Conservation (phyloP, 1,284 basidiomycete species). For the Tylopilus sp. region DNA sequence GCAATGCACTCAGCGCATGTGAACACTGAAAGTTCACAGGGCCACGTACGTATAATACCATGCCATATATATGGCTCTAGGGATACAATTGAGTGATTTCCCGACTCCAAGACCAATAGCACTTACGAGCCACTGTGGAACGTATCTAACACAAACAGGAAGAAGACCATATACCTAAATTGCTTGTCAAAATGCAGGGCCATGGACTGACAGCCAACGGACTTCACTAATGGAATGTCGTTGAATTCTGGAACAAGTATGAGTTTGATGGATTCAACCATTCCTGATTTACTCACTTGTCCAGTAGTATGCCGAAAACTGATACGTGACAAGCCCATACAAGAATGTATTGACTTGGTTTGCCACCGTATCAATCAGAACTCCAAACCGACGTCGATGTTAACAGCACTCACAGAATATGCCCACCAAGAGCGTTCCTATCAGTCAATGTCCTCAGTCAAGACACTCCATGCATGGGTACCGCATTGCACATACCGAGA, state of each 20-base stretch:
- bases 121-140: conserved; percentile 40
- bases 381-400: not conserved
- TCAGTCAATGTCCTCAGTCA: not conserved
- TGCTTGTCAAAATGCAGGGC: not conserved
- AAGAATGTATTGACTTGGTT: conserved; percentile 50
- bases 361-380: not conserved
- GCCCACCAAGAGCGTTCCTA: conserved; percentile 40
- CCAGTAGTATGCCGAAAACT: conserved; percentile 45
- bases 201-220: not conserved
- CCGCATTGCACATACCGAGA: conserved; percentile 5
- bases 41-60: conserved; percentile 16
- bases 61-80: conserved; percentile 20
- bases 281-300: conserved; percentile 36
- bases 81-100: not conserved
- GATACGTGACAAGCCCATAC: conserved; percentile 50
- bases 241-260: conserved; percentile 40
- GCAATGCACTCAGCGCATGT: not conserved
- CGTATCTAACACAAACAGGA: conserved; percentile 46
- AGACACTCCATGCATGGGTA: too few relatives aligned
- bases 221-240: conserved; percentile 35
- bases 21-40: not conserved
- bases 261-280: not conserved
- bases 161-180: conserved; percentile 38
- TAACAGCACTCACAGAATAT: conserved; percentile 35
- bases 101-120: not conserved